phyloP scores from a whole-genome alignment of 2,329 filamentous ascomycete species.

The Aspergillus quadricinctus region DNA sequence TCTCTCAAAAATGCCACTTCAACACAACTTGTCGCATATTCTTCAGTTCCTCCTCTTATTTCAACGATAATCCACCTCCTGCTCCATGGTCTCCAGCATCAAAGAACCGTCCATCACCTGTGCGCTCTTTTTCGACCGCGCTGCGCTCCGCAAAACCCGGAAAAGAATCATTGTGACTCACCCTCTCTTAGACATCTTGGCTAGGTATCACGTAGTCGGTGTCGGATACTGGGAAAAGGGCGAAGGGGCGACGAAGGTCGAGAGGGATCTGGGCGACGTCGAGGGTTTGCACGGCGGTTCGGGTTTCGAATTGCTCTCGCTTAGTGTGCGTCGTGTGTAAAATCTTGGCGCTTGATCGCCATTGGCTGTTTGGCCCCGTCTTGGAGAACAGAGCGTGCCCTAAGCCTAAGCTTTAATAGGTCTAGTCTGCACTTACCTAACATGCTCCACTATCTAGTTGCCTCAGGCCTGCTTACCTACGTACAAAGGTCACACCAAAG shows the following conservation, averaged over 20 bases:
- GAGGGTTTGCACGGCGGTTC: slow-evolving; percentile 19
- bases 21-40: neutral
- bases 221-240: slow-evolving; percentile 34
- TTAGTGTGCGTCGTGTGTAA: slow-evolving; percentile 42
- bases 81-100: neutral
- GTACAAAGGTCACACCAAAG: too few relatives aligned
- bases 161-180: slow-evolving; percentile 31
- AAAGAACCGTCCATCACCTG: neutral
- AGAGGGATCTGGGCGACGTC: slow-evolving; percentile 25
- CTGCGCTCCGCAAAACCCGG: slow-evolving; percentile 9
- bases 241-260: slow-evolving; percentile 25
- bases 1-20: neutral
- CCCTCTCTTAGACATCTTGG: slow-evolving; percentile 51
- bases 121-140: neutral
- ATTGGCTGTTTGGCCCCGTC: slow-evolving; percentile 21
- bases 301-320: slow-evolving; percentile 38
- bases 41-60: neutral
- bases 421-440: neutral
- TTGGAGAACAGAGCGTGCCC: slow-evolving; percentile 24
- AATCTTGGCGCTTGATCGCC: slow-evolving; percentile 35
- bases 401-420: slow-evolving; percentile 29
- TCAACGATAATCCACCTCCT: neutral
- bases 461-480: too few relatives aligned
- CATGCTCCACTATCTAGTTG: too few relatives aligned
- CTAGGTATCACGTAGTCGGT: slow-evolving; percentile 37